These are phyloP conservation scores for Paxillus ammoniavirescens DNA, from an alignment of 768 basidiomycete species.

Conservation along the genomic window DNA sequence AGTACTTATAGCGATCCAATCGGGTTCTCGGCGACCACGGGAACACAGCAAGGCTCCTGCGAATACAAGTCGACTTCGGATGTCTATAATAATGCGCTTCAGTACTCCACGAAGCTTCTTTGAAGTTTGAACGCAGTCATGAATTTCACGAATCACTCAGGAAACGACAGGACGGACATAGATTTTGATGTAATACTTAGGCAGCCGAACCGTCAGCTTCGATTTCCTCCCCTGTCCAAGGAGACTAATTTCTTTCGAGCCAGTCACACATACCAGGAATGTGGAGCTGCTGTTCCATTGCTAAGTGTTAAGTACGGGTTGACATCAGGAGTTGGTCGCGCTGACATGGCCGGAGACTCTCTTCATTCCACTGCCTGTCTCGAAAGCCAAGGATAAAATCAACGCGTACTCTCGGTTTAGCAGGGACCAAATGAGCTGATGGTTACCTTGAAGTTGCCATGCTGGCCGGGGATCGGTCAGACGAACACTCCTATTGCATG, in stretches of 20 bases:
- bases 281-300: no score
- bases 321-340: no score
- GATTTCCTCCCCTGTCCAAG: no score
- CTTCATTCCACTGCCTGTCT: no score
- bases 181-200: not conserved
- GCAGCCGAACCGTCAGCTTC: not conserved
- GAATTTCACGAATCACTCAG: not conserved
- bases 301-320: constrained; percentile 34
- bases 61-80: not conserved
- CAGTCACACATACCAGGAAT: not conserved
- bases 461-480: no score
- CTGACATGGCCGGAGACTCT: no score
- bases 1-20: not conserved
- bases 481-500: no score
- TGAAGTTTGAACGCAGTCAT: not conserved
- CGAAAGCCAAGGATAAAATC: no score
- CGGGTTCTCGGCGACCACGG: not conserved
- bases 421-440: no score
- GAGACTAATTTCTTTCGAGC: constrained; percentile 34
- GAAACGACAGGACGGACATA: not conserved
- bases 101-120: not conserved
- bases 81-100: not conserved
- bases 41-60: not conserved
- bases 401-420: no score
- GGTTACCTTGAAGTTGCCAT: no score